Evolutionary conservation across 1,284 basidiomycete genomes (phyloP).

Genomic region (Ceraceosorus bombacis): DNA sequence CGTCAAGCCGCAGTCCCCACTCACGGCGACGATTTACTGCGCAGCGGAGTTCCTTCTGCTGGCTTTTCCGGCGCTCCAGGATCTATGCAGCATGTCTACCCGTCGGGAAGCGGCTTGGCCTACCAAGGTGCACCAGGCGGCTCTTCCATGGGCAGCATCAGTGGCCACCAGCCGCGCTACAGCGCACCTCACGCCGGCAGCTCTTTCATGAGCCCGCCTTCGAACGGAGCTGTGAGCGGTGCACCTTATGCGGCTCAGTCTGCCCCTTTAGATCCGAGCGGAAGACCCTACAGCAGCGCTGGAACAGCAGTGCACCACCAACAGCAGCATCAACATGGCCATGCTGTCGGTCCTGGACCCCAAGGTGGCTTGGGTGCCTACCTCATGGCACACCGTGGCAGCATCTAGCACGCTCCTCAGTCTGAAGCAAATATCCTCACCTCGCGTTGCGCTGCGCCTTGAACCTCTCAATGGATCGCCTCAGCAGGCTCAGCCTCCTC

Average conservation of each 20-base stretch:
- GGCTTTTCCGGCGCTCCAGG: constrained; percentile 5
- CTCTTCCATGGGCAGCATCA: neutral
- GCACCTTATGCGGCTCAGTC: constrained; percentile 3
- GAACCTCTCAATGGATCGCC: no score
- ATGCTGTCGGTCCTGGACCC: constrained; percentile 12
- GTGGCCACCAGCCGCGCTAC: constrained; percentile 4
- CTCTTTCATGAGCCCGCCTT: constrained; percentile 7
- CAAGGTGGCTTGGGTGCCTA: constrained; percentile 24
- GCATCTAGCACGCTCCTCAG: constrained; percentile 12
- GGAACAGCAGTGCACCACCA: constrained; percentile 9
- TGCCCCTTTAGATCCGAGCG: constrained; percentile 1
- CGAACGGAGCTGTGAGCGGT: constrained; percentile 3
- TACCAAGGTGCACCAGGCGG: constrained; percentile 1
- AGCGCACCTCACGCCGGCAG: neutral
- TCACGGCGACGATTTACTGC: neutral
- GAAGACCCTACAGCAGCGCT: constrained; percentile 4
- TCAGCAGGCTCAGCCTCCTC: no score
- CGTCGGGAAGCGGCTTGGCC: neutral
- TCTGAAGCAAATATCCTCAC: no score
- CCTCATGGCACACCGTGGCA: constrained; percentile 30
- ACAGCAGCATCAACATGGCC: constrained; percentile 10
- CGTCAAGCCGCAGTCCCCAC: constrained; percentile 13
- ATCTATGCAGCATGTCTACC: constrained; percentile 4
- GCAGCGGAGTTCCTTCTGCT: neutral
- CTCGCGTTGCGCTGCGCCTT: no score